A percentile compares a stretch with the other conserved stretches of the same genome.
These are phyloP conservation scores for Iris macrosiphon DNA, from an alignment of 106 monocot genomes.

Conservation along the genomic window DNA sequence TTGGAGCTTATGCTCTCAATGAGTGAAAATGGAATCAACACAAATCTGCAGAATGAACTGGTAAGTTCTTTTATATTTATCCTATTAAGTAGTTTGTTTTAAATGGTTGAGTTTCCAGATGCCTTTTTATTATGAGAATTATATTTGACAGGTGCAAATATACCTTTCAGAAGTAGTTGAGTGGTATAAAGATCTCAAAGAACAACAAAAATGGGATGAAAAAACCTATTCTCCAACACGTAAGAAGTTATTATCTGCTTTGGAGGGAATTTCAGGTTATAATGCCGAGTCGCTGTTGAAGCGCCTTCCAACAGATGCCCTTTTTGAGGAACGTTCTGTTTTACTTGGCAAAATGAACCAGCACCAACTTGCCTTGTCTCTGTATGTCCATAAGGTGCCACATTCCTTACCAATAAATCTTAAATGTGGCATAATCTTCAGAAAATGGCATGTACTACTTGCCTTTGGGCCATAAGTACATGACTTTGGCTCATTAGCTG, in stretches of 20 bases:
- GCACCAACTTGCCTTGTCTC: constrained; percentile 83
- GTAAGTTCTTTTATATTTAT: constrained; percentile 23
- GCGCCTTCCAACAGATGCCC: constrained; percentile 72
- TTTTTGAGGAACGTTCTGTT: constrained; percentile 85
- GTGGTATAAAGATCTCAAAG: constrained; percentile 70
- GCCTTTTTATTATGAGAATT: constrained; percentile 8
- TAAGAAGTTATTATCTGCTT: constrained; percentile 71
- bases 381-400: constrained; percentile 92
- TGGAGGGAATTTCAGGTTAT: constrained; percentile 67
- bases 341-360: constrained; percentile 89
- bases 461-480: too few relatives aligned
- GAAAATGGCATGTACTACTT: too few relatives aligned
- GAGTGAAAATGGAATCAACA: constrained; percentile 64
- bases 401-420: neutral
- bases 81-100: neutral
- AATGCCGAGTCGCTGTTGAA: constrained; percentile 68
- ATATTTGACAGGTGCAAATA: constrained; percentile 72
- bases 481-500: too few relatives aligned
- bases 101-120: constrained; percentile 1
- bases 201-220: constrained; percentile 86
- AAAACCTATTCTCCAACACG: constrained; percentile 62
- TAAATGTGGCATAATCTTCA: too few relatives aligned
- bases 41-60: constrained; percentile 88
- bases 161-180: constrained; percentile 97
- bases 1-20: constrained; percentile 96